Conservation (phyloP, 306 rosid genomes). For the Prunus mongolica region DNA sequence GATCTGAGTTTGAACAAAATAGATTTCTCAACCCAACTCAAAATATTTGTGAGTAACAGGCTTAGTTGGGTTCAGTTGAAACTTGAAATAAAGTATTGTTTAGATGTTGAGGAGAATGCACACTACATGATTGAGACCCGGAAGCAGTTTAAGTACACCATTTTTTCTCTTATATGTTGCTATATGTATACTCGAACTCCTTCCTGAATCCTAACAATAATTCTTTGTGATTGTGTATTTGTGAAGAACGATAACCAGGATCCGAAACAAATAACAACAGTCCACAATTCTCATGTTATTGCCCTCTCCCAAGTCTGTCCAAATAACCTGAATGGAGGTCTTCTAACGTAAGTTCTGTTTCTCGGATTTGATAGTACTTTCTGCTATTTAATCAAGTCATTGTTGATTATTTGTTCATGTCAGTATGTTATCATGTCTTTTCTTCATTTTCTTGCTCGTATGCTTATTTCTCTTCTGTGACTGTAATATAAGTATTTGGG, state of each 20-base stretch:
- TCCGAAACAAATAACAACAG: constrained; percentile 50
- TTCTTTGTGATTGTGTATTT: constrained; percentile 24
- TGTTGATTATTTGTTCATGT: not conserved
- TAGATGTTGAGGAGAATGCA: not conserved
- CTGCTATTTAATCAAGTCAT: not conserved
- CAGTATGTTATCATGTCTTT: constrained; percentile 1
- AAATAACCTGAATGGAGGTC: constrained; percentile 64
- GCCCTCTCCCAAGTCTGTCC: constrained; percentile 71
- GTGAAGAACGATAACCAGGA: constrained; percentile 75
- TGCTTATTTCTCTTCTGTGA: constrained; percentile 8
- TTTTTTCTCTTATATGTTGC: not conserved
- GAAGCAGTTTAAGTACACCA: not conserved
- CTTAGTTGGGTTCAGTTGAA: not conserved
- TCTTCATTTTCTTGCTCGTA: constrained; percentile 9
- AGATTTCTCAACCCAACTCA: not conserved
- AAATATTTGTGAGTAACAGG: not conserved
- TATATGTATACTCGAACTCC: not conserved
- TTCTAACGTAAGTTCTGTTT: constrained; percentile 71
- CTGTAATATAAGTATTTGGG: constrained; percentile 15
- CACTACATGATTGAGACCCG: not conserved
- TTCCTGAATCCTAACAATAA: constrained; percentile 29
- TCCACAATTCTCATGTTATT: constrained; percentile 66
- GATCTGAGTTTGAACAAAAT: not conserved
- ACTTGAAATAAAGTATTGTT: not conserved
- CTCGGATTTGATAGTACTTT: constrained; percentile 1